Evolutionary conservation across 192 early-diverging fungal genomes (phyloP).

Genomic region (Mortierella antarctica): DNA sequence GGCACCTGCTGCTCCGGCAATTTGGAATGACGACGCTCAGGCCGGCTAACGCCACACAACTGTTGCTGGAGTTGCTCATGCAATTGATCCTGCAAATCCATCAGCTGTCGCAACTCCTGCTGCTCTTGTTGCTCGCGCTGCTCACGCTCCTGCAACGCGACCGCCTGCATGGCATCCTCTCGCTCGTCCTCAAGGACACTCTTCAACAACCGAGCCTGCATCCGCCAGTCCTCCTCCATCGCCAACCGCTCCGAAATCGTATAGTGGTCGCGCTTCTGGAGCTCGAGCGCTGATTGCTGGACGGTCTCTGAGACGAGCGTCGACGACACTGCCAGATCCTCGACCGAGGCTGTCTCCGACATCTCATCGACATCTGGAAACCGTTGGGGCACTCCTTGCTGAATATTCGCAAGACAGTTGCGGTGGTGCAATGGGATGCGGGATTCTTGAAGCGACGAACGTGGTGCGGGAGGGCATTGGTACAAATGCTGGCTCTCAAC

Average conservation of each 20-base stretch:
- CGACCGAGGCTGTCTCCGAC: not conserved
- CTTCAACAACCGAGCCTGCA: conserved; percentile 27
- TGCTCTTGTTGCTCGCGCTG: conserved; percentile 22
- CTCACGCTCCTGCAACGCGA: conserved; percentile 6
- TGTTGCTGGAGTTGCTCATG: conserved; percentile 13
- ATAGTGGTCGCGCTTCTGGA: conserved; percentile 34
- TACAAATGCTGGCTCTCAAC: no score
- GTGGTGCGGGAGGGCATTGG: no score
- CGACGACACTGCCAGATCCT: not conserved
- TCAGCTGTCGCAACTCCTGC: conserved; percentile 12
- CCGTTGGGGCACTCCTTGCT: no score
- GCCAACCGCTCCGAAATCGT: conserved; percentile 28
- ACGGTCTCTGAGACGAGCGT: conserved; percentile 14
- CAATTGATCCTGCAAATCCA: conserved; percentile 11
- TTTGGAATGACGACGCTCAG: no score
- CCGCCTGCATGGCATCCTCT: not conserved
- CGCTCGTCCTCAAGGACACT: conserved; percentile 20
- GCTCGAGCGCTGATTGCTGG: conserved; percentile 16
- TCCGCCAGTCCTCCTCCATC: conserved; percentile 39
- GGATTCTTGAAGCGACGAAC: no score
- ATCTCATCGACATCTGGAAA: no score
- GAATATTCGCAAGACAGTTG: no score
- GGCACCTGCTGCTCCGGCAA: not conserved
- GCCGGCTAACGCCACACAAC: no score
- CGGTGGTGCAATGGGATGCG: not conserved